Evolutionary conservation across 2,329 filamentous ascomycete genomes (phyloP).

Genomic region (Sporothrix sp.): DNA sequence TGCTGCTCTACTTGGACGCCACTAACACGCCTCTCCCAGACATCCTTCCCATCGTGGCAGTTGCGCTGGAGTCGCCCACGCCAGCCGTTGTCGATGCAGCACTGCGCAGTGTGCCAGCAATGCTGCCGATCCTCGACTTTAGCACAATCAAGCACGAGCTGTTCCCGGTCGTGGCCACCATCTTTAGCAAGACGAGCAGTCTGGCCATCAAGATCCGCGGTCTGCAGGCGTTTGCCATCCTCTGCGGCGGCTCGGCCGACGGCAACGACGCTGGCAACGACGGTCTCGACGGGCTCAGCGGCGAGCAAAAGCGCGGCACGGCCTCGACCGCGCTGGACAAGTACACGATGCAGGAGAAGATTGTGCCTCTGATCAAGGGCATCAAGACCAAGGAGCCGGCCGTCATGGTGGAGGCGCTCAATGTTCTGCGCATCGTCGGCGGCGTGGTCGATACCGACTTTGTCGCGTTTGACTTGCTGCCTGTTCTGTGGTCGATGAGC

Average conservation of each 20-base stretch:
- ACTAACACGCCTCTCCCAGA: slow-evolving; percentile 41
- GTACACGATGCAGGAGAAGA: slow-evolving; percentile 96
- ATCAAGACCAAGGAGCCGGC: slow-evolving; percentile 98
- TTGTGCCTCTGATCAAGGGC: slow-evolving; percentile 76
- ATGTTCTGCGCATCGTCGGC: slow-evolving; percentile 76
- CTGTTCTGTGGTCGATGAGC: slow-evolving; percentile 84
- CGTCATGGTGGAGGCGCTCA: slow-evolving; percentile 89
- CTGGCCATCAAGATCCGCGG: slow-evolving; percentile 91
- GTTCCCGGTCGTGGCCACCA: slow-evolving; percentile 80
- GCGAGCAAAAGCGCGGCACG: slow-evolving; percentile 48
- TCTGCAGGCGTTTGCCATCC: slow-evolving; percentile 76
- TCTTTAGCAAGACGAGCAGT: slow-evolving; percentile 89
- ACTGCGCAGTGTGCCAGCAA: slow-evolving; percentile 63
- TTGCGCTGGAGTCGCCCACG: slow-evolving; percentile 79
- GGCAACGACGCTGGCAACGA: slow-evolving; percentile 47
- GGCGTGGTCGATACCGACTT: slow-evolving; percentile 79
- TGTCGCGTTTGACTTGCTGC: slow-evolving; percentile 81
- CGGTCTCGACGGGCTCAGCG: slow-evolving; percentile 62
- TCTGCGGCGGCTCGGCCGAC: slow-evolving; percentile 67
- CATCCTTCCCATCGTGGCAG: slow-evolving; percentile 73
- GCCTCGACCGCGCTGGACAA: slow-evolving; percentile 83
- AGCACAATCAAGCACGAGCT: slow-evolving; percentile 95
- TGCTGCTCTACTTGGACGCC: background rate
- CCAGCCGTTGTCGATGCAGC: slow-evolving; percentile 83
- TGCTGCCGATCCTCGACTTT: slow-evolving; percentile 88